Percentiles rank a stretch among this genome's conserved stretches.
These are phyloP conservation scores for Rubia tinctorum DNA, from an alignment of 305 asterid genomes.

Conservation along the genomic window DNA sequence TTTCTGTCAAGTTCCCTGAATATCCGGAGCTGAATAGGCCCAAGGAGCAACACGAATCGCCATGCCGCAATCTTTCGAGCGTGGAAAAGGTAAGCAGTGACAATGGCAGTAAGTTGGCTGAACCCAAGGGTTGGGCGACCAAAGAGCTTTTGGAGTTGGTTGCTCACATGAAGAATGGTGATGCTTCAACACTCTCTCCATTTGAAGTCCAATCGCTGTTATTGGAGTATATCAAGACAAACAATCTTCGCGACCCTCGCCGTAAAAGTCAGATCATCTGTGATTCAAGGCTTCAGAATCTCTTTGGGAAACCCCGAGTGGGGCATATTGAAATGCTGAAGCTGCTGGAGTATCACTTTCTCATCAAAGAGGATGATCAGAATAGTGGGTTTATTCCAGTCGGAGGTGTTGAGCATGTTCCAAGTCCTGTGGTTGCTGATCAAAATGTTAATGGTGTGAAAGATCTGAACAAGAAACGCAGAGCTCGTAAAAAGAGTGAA, in stretches of 20 bases:
- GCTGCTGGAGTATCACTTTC: conserved; percentile 86
- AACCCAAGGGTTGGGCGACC: conserved; percentile 36
- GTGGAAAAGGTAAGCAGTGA: conserved; percentile 25
- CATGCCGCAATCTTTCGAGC: conserved; percentile 29
- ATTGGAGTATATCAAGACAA: conserved; percentile 70
- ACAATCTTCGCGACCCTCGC: conserved; percentile 83
- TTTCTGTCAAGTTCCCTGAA: conserved; percentile 29
- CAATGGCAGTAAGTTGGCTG: conserved; percentile 16
- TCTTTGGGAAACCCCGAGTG: conserved; percentile 83
- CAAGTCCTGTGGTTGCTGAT: conserved; percentile 37
- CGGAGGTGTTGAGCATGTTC: conserved; percentile 57
- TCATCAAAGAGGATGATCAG: conserved; percentile 52
- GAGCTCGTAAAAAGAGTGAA: conserved; percentile 53
- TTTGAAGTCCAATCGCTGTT: conserved; percentile 70
- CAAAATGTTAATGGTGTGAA: conserved; percentile 27
- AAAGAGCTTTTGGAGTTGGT: conserved; percentile 61
- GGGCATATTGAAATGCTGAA: conserved; percentile 93
- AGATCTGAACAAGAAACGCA: conserved; percentile 53
- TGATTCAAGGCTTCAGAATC: conserved; percentile 65
- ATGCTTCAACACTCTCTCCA: conserved; percentile 50
- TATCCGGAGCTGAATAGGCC: conserved; percentile 42
- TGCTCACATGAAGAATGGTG: conserved; percentile 76
- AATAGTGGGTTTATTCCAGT: conserved; percentile 66
- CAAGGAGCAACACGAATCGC: conserved; percentile 27
- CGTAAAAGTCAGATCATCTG: conserved; percentile 79